A percentile compares a stretch with the other conserved stretches of the same genome.
Evolutionary conservation across 306 rosid species (phyloP).

Genomic region (Quercus engelmannii): DNA sequence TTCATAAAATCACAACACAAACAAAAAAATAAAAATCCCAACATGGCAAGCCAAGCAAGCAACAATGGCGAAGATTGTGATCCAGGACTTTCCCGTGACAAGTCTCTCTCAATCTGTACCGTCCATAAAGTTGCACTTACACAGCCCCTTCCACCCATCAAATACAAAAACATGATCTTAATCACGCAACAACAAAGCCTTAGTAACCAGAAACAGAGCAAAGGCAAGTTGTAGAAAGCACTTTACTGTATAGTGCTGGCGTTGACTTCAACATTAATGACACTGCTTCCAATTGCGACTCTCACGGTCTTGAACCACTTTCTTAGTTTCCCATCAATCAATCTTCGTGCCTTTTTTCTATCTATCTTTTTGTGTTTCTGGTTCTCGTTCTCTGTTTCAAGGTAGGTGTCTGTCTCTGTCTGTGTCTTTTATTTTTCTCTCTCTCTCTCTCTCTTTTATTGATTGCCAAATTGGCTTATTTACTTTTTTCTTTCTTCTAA

Average conservation of each 20-base stretch:
- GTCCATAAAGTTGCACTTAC: constrained; percentile 21
- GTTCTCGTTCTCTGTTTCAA: constrained; percentile 20
- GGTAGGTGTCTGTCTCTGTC: constrained; percentile 28
- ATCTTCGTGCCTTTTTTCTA: constrained; percentile 21
- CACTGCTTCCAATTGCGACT: constrained; percentile 36
- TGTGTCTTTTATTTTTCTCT: constrained; percentile 23
- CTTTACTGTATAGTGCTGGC: constrained; percentile 47
- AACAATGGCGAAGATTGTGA: constrained; percentile 37
- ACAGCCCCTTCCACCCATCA: constrained; percentile 28
- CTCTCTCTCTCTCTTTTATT: constrained; percentile 27
- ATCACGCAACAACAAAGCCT: constrained; percentile 17
- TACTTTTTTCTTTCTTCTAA: not conserved
- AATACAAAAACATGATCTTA: constrained; percentile 11
- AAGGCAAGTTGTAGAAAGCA: constrained; percentile 8
- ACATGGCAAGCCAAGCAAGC: constrained; percentile 39
- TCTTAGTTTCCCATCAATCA: constrained; percentile 47
- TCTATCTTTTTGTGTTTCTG: constrained; percentile 3
- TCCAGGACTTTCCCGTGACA: constrained; percentile 17
- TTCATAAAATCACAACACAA: no score
- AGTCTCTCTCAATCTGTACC: constrained; percentile 30
- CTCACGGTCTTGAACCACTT: constrained; percentile 39
- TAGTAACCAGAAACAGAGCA: not conserved
- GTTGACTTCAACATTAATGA: constrained; percentile 44
- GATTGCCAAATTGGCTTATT: constrained; percentile 42
- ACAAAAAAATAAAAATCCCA: not conserved